phyloP scores from a whole-genome alignment of 306 rosid species.

The Rosa multiflora region DNA sequence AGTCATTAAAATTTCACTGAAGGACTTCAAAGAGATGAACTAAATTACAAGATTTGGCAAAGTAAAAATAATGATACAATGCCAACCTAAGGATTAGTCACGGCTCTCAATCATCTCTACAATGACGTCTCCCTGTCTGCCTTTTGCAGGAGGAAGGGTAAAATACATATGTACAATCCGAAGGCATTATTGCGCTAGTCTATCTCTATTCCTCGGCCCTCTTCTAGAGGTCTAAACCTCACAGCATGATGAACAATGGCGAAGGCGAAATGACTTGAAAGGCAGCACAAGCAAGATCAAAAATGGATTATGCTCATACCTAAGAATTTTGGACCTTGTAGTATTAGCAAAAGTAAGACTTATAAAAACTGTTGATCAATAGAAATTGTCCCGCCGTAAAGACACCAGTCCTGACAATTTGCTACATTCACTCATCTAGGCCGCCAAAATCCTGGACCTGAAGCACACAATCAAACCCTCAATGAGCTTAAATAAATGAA shows the following conservation, averaged over 20 bases:
- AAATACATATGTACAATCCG: conserved; percentile 72
- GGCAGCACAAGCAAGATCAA: conserved; percentile 45
- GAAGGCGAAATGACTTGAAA: conserved; percentile 23
- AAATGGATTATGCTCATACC: conserved; percentile 42
- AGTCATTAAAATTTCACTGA: too few relatives aligned
- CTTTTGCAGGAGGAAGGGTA: conserved; percentile 60
- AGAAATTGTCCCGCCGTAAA: background rate
- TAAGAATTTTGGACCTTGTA: conserved; percentile 24
- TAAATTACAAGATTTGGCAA: conserved; percentile 19
- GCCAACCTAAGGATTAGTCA: conserved; percentile 55
- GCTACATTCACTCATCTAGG: conserved; percentile 58
- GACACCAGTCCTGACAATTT: conserved; percentile 37
- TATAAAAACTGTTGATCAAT: background rate
- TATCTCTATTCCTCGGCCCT: conserved; percentile 31
- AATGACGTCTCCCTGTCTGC: conserved; percentile 61
- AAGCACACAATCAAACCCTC: conserved; percentile 22
- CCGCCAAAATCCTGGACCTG: conserved; percentile 84
- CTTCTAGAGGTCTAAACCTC: conserved; percentile 24
- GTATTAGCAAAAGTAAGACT: conserved; percentile 10
- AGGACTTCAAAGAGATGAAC: background rate
- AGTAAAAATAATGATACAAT: conserved; percentile 32
- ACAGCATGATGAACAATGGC: conserved; percentile 28
- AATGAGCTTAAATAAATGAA: background rate
- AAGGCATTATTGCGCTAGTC: conserved; percentile 32
- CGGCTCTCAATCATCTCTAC: conserved; percentile 71